These are phyloP conservation scores for Talaromyces adpressus DNA, from an alignment of 495 filamentous ascomycete genomes.

Conservation along the genomic window DNA sequence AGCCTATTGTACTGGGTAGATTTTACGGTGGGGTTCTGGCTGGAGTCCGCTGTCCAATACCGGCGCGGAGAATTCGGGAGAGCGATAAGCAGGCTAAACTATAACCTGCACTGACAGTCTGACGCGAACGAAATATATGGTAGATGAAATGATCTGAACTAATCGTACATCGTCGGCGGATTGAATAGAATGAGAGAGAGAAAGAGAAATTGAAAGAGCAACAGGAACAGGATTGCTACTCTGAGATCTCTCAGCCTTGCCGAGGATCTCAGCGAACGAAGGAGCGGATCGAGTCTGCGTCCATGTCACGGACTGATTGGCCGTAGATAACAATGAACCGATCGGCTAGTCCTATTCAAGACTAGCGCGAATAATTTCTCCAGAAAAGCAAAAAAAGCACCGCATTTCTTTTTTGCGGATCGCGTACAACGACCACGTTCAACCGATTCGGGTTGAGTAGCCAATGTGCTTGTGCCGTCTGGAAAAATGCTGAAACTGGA, in stretches of 20 bases:
- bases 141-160: background rate
- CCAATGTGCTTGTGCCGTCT: background rate
- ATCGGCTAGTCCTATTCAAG: background rate
- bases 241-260: background rate
- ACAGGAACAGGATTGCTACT: background rate
- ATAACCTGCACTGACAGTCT: background rate
- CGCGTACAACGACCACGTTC: background rate
- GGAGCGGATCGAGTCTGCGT: background rate
- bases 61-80: background rate
- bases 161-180: background rate
- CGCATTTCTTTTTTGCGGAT: background rate
- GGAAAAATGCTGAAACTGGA: background rate
- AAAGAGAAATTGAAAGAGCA: background rate
- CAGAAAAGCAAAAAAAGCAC: background rate
- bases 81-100: background rate
- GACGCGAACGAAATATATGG: too few species aligned
- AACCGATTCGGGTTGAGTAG: background rate
- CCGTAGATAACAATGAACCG: constrained; percentile 1
- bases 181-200: background rate
- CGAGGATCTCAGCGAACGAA: background rate
- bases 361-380: background rate
- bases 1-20: background rate
- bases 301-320: background rate
- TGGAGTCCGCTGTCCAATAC: background rate
- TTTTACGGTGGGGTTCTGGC: background rate